Evolutionary conservation across 2,329 filamentous ascomycete species (phyloP).

Genomic region (Erysiphe pulchra): DNA sequence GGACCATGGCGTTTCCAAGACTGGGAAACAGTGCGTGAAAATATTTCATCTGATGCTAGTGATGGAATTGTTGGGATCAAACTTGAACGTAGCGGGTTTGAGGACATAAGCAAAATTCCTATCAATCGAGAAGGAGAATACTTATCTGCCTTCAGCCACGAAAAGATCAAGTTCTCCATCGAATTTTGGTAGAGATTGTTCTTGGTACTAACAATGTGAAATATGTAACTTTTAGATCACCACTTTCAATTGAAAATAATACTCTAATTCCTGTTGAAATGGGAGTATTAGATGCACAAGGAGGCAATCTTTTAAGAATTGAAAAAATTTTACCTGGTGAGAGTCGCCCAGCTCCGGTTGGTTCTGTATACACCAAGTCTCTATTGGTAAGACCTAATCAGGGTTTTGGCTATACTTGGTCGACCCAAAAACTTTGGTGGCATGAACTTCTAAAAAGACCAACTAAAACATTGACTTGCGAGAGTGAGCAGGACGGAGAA

Average conservation of each 20-base stretch:
- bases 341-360: constrained; percentile 69
- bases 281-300: constrained; percentile 65
- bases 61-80: constrained; percentile 58
- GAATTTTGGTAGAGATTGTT: constrained; percentile 73
- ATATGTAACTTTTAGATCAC: constrained; percentile 85
- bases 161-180: constrained; percentile 62
- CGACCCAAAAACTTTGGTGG: constrained; percentile 74
- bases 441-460: constrained; percentile 66
- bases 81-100: constrained; percentile 83
- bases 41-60: constrained; percentile 58
- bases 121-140: constrained; percentile 88
- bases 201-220: constrained; percentile 92
- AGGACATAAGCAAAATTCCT: constrained; percentile 64
- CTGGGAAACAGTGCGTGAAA: constrained; percentile 88
- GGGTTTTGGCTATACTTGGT: constrained; percentile 93
- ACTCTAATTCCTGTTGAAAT: constrained; percentile 91
- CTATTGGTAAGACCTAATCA: constrained; percentile 75
- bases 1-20: constrained; percentile 92
- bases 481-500: constrained; percentile 56
- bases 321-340: constrained; percentile 93
- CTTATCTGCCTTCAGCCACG: constrained; percentile 66
- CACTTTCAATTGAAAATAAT: constrained; percentile 77
- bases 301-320: constrained; percentile 83
- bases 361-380: constrained; percentile 72
- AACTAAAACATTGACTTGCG: constrained; percentile 68